Evolutionary conservation across 2,329 filamentous ascomycete species (phyloP), one percentile per base, ranked within the genome.

Genomic region (Fusarium camptoceras): DNA sequence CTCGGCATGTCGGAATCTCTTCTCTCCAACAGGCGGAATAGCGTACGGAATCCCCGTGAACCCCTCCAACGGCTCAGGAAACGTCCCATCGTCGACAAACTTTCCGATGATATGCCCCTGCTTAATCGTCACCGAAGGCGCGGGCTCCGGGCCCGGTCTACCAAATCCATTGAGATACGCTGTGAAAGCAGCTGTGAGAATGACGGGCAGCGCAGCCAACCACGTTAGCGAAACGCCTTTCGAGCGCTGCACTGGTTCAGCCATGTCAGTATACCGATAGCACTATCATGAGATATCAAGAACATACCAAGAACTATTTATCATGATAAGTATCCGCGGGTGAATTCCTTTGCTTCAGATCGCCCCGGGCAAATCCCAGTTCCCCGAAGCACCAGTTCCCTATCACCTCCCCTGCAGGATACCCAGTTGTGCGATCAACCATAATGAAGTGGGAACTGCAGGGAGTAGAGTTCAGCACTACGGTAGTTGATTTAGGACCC

Each of bases 31-130:
- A 5, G 84, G 83, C n/a, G 82, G 80, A 11, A 82, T 68, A 0
- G 82, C 83, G 72, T 85, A 86, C 0, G 82, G 83, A 42, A 86
- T 81, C 2, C 83, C 83, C 46, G 84, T 78, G 63, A 86, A 86
- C 3, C 77, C 73, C 49, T 82, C 79, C 6, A 81, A 55, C 1
- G 77, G 75, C n/a, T 76, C 43, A 18, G 73, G 74, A 59, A 76
- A 77, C 1, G 61, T 72, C 16, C 74, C 76, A 63, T 79, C 65
- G n/a, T 75, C 70, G 57, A 80, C 66, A 7, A 77, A 59, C 27
- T 74, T 76, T 2, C 79, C 78, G 54, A 78, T 43, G 14, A 81
- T 66, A 2, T 64, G 71, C 0, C 78, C 79, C 58, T 80, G 76
- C 24, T 70, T 63, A n/a, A 77, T 76, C 16, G 51, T 76, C 10